Conservation (phyloP, 768 basidiomycete species). For the Pulveroboletus sp. region DNA sequence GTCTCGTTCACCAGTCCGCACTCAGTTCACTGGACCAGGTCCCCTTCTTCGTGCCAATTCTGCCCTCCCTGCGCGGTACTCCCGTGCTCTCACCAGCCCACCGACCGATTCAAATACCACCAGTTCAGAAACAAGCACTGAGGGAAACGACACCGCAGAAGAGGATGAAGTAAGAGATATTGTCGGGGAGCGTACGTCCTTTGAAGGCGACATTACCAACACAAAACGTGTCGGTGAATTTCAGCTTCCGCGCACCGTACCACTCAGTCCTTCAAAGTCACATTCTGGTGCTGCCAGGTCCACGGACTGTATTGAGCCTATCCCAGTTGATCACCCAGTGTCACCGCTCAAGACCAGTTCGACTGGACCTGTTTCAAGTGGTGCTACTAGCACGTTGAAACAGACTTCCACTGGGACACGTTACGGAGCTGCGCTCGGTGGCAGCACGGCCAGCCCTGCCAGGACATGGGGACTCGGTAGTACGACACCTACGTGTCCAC, state of each 20-base stretch:
- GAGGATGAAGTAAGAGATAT: conserved; percentile 27
- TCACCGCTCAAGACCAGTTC: conserved; percentile 24
- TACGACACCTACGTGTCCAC: conserved; percentile 60
- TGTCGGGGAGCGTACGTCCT: conserved; percentile 25
- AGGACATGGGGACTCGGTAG: conserved; percentile 51
- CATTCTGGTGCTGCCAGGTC: conserved; percentile 4
- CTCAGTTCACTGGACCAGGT: conserved; percentile 25
- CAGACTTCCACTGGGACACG: conserved; percentile 60
- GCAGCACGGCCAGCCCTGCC: conserved; percentile 39
- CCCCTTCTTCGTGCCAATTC: conserved; percentile 43
- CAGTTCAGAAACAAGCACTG: conserved; percentile 11
- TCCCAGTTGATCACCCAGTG: conserved; percentile 17
- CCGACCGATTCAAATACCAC: conserved; percentile 9
- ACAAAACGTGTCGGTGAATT: conserved; percentile 43
- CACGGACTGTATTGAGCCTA: neutral
- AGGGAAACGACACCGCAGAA: conserved; percentile 26
- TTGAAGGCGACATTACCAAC: conserved; percentile 38
- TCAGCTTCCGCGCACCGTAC: conserved; percentile 54
- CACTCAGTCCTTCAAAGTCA: conserved; percentile 40
- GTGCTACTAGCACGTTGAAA: conserved; percentile 29
- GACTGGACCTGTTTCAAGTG: conserved; percentile 16
- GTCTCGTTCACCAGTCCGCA: conserved; percentile 26
- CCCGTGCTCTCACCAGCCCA: conserved; percentile 16
- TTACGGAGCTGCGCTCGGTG: conserved; percentile 57
- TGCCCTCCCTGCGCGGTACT: conserved; percentile 38